A percentile compares a stretch with the other conserved stretches of the same genome.
These are phyloP conservation scores for Ogataea thermomethanolica DNA, from an alignment of 805 yeast species.

Conservation along the genomic window DNA sequence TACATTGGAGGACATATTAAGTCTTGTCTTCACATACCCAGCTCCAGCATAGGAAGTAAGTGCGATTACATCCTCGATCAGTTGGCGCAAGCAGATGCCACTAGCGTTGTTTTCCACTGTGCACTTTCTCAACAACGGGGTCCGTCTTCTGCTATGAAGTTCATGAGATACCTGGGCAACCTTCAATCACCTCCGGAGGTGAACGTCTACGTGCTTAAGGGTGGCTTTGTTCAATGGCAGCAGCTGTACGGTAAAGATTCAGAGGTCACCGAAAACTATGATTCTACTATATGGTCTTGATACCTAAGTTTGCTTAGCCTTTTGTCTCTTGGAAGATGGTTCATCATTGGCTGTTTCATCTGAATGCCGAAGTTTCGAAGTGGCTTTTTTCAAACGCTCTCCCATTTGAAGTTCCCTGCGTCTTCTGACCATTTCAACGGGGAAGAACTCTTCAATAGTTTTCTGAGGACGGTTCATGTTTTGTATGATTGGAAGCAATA, in stretches of 20 bases:
- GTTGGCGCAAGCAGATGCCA: slow-evolving; percentile 32
- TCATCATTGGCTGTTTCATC: slow-evolving; percentile 2
- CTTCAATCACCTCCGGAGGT: slow-evolving; percentile 20
- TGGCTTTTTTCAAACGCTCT: slow-evolving; percentile 59
- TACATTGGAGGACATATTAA: slow-evolving; percentile 71
- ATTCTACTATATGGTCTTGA: slow-evolving; percentile 37
- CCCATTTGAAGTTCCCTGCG: slow-evolving; percentile 49
- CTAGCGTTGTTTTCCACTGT: slow-evolving; percentile 82
- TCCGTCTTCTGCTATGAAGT: slow-evolving; percentile 74
- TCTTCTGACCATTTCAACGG: slow-evolving; percentile 49
- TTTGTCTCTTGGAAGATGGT: slow-evolving; percentile 3
- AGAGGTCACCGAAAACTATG: slow-evolving; percentile 58
- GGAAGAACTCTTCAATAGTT: slow-evolving; percentile 65
- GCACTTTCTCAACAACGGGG: slow-evolving; percentile 90
- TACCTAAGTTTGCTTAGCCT: slow-evolving; percentile 1
- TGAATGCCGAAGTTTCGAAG: slow-evolving; percentile 40
- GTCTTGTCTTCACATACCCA: slow-evolving; percentile 54
- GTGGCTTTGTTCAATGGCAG: slow-evolving; percentile 90
- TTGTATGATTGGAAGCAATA: slow-evolving; percentile 78
- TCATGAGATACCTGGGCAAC: slow-evolving; percentile 44
- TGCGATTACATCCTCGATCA: slow-evolving; percentile 38
- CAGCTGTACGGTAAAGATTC: slow-evolving; percentile 63
- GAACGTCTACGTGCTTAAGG: slow-evolving; percentile 64
- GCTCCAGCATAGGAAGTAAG: slow-evolving; percentile 39
- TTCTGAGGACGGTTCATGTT: slow-evolving; percentile 71